Conservation (phyloP, 768 basidiomycete genomes). For the Ramaria sp. region DNA sequence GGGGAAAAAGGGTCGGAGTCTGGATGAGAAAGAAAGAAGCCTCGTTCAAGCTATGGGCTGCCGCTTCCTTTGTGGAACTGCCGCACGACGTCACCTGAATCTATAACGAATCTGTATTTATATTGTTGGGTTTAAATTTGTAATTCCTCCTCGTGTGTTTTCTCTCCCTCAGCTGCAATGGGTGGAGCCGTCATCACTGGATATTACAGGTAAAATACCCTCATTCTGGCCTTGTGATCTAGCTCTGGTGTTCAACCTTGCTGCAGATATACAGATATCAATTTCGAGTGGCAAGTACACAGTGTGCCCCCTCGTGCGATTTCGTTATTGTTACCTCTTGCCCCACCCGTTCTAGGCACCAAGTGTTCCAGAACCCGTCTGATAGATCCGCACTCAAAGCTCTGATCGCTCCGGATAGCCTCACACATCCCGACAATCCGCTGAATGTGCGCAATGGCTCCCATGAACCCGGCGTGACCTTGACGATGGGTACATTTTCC, state of each 20-base stretch:
- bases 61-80: too few species aligned
- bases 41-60: too few species aligned
- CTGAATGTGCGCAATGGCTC: conserved; percentile 41
- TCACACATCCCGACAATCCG: conserved; percentile 65
- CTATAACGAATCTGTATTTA: too few species aligned
- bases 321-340: background rate
- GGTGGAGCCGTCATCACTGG: conserved; percentile 23
- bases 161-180: too few species aligned
- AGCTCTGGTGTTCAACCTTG: too few species aligned
- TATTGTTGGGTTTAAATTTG: too few species aligned
- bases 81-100: too few species aligned
- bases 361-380: conserved; percentile 42
- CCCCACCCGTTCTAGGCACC: conserved; percentile 31
- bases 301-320: background rate
- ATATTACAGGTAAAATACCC: conserved; percentile 34
- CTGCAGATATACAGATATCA: conserved; percentile 67
- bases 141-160: too few species aligned
- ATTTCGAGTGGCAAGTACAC: conserved; percentile 60
- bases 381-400: conserved; percentile 59
- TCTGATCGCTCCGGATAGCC: conserved; percentile 52
- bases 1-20: too few species aligned
- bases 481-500: conserved; percentile 48
- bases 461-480: conserved; percentile 46
- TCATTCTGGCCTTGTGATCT: too few species aligned
- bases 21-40: too few species aligned